Base-by-base conservation (phyloP, 805 yeast genomes). In the Barnettozyma salicaria region DNA sequence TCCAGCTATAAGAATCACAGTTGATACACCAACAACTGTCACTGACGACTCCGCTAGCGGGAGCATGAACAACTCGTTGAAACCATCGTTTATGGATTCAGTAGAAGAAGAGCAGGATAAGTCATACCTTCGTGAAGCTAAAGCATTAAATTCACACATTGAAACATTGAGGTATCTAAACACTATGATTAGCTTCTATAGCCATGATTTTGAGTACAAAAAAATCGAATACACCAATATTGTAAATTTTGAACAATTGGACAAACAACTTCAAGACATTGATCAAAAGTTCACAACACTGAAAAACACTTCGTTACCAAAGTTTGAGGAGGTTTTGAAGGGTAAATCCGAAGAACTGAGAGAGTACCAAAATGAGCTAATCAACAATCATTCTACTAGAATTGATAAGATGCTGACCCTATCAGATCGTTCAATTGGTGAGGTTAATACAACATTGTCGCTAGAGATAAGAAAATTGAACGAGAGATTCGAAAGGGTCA, bases 371-470 rank as follows among this genome's bases (percentile, higher is more conserved):
- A 44, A 51, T 7, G 46, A 47, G 6, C 37, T 50, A 10, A 20
- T 59, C 6, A 38, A 46, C n/a, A 46, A 50, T 5, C 49, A 43
- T 36, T 72, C 80, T 1, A 67, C 68, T 38, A 67, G 66, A 51
- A 68, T 80, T 27, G 88, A 81, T 49, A 76, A 72, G 34, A 53
- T 80, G 38, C 60, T 81, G 31, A 75, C 80, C 12, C 64, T 68
- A 25, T 75, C 82, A 35, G 88, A 81, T 58, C 63, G 89, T 44
- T 70, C 81, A 9, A 72, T 78, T 40, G 81, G 86, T 42, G 89
- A 80, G 50, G 75, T 82, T 37, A 82, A 78, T 53, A 81, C 90
- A 0, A 77, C 87, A 2, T 56, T 80, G 29, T 70, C 86, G 9
- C 58, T 82, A 42, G 80, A 78, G 45, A 60, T 81, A 20, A 62